Percentiles rank a stretch among this genome's conserved stretches.
Evolutionary conservation across 2,329 filamentous ascomycete species (phyloP).

Genomic region (Monosporascus sp.): DNA sequence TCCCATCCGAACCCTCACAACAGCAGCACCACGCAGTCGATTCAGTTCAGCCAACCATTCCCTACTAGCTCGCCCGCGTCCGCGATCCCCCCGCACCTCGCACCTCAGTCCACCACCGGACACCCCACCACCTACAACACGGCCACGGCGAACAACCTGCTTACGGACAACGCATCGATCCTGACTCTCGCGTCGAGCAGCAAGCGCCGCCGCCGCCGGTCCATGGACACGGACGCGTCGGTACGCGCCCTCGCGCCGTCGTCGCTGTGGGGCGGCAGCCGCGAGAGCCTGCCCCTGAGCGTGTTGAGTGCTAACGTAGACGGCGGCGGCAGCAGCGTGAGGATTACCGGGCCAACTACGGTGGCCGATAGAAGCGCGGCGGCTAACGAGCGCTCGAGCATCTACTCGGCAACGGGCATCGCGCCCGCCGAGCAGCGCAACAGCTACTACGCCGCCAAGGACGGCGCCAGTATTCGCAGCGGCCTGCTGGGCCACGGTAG

Average conservation of each 20-base stretch:
- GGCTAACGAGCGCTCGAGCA: constrained; percentile 62
- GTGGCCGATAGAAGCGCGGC: constrained; percentile 17
- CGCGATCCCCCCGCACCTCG: constrained; percentile 67
- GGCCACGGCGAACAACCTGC: constrained; percentile 75
- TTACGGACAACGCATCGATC: constrained; percentile 83
- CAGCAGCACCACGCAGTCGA: constrained; percentile 35
- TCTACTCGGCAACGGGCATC: constrained; percentile 72
- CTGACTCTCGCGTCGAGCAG: constrained; percentile 78
- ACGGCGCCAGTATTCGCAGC: constrained; percentile 74
- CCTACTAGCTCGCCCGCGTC: constrained; percentile 60
- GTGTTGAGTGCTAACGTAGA: constrained; percentile 70
- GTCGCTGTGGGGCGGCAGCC: constrained; percentile 74
- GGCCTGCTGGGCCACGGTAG: constrained; percentile 70
- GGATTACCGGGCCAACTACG: constrained; percentile 35
- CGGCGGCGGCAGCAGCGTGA: constrained; percentile 32
- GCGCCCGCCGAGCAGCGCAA: constrained; percentile 66
- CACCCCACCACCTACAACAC: constrained; percentile 68
- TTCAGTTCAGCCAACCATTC: constrained; percentile 63
- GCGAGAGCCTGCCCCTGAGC: constrained; percentile 73
- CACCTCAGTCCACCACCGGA: constrained; percentile 32
- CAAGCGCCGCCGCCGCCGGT: constrained; percentile 69
- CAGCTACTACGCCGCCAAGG: constrained; percentile 67
- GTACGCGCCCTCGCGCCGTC: constrained; percentile 79
- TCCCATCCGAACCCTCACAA: constrained; percentile 33
- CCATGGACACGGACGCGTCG: constrained; percentile 80